Percentiles rank a stretch among this genome's conserved stretches.
Evolutionary conservation across 768 basidiomycete species (phyloP).

Genomic region (Sutorius australiensis): DNA sequence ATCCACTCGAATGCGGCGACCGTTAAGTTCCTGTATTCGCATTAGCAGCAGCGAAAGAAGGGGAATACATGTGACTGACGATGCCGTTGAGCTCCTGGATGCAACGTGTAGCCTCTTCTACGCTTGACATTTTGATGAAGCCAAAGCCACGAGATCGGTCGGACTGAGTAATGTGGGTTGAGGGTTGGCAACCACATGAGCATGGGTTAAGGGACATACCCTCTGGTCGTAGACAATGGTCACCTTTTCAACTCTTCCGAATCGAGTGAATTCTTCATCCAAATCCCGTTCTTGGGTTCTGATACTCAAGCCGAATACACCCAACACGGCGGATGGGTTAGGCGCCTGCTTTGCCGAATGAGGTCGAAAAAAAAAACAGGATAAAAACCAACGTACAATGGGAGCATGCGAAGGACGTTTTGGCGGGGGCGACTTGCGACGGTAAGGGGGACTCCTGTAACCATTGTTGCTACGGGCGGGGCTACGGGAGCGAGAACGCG

Average conservation of each 20-base stretch:
- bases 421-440: conserved; percentile 57
- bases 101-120: conserved; percentile 86
- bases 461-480: conserved; percentile 52
- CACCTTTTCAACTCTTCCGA: conserved; percentile 90
- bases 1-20: conserved; percentile 93
- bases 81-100: conserved; percentile 91
- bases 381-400: conserved; percentile 47
- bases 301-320: conserved; percentile 98
- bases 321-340: conserved; percentile 83
- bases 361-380: conserved; percentile 24
- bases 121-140: conserved; percentile 88
- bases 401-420: conserved; percentile 70
- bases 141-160: conserved; percentile 97
- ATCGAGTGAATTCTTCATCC: conserved; percentile 88
- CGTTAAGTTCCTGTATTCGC: conserved; percentile 75
- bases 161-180: conserved; percentile 47
- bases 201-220: conserved; percentile 43
- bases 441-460: conserved; percentile 53
- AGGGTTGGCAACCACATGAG: conserved; percentile 14
- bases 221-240: conserved; percentile 96
- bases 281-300: conserved; percentile 91
- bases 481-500: conserved; percentile 74
- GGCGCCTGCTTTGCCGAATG: conserved; percentile 65
- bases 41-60: conserved; percentile 5
- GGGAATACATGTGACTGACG: conserved; percentile 43